A percentile compares a stretch with the other conserved stretches of the same genome.
Evolutionary conservation across 768 basidiomycete genomes (phyloP).

Genomic region (Kwoniella newhampshirensis): DNA sequence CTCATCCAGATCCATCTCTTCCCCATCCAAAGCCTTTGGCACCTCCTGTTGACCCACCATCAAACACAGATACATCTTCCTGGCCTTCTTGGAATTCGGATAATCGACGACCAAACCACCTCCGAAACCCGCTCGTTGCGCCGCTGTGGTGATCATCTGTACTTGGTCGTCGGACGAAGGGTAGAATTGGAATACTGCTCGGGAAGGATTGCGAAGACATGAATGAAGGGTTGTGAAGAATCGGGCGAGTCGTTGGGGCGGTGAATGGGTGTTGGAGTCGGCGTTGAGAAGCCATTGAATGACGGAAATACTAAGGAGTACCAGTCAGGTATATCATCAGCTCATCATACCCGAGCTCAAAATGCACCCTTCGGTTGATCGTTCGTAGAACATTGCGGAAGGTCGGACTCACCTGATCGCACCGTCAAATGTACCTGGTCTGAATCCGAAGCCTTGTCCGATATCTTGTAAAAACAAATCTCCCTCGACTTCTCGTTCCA

Average conservation of each 20-base stretch:
- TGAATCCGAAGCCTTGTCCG: conserved; percentile 95
- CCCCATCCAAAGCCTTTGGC: conserved; percentile 72
- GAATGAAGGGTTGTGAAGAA: conserved; percentile 71
- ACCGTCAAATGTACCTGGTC: conserved; percentile 95
- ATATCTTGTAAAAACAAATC: conserved; percentile 97
- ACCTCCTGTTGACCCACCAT: conserved; percentile 82
- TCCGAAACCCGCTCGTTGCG: conserved; percentile 92
- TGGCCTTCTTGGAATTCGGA: conserved; percentile 92
- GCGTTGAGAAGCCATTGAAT: conserved; percentile 98
- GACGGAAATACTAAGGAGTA: conserved; percentile 77
- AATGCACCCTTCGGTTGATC: too few species aligned
- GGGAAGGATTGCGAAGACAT: conserved; percentile 61
- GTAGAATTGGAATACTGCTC: conserved; percentile 96
- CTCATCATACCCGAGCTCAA: too few species aligned
- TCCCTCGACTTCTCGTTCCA: conserved; percentile 92
- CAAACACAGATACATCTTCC: conserved; percentile 89
- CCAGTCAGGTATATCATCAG: too few species aligned
- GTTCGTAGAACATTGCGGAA: too few species aligned
- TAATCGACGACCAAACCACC: conserved; percentile 96
- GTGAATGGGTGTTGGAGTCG: conserved; percentile 70
- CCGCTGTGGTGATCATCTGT: conserved; percentile 86
- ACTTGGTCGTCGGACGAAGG: conserved; percentile 97
- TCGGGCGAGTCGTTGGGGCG: conserved; percentile 62
- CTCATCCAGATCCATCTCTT: conserved; percentile 54
- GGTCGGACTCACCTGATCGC: conserved; percentile 84